These are phyloP conservation scores for Arthrinium puccinioides DNA, from an alignment of 2,329 filamentous ascomycete genomes.

Conservation along the genomic window DNA sequence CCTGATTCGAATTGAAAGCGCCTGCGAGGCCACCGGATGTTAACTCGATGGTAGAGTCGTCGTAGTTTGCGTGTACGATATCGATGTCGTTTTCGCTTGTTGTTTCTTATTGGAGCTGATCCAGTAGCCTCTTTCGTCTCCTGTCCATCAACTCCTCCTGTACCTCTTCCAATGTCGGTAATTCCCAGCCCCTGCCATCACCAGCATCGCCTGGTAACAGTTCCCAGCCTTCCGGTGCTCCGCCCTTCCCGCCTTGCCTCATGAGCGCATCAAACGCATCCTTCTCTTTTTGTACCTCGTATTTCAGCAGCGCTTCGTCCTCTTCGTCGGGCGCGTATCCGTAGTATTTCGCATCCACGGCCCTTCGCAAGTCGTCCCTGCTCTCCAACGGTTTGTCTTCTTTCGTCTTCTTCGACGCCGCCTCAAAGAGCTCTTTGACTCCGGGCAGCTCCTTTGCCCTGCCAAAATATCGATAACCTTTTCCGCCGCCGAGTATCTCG, in stretches of 20 bases:
- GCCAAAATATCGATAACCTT: slow-evolving; percentile 92
- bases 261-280: slow-evolving; percentile 68
- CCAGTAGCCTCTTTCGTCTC: slow-evolving; percentile 72
- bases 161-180: slow-evolving; percentile 88
- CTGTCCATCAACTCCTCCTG: slow-evolving; percentile 87
- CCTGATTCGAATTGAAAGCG: not conserved
- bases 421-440: slow-evolving; percentile 93
- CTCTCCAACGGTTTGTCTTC: slow-evolving; percentile 59
- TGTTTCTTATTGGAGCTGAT: slow-evolving; percentile 53
- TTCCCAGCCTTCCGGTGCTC: slow-evolving; percentile 67
- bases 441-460: slow-evolving; percentile 83
- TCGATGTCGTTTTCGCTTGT: not conserved
- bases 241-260: slow-evolving; percentile 43
- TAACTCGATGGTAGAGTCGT: not conserved
- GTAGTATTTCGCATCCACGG: slow-evolving; percentile 92
- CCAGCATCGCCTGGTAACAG: slow-evolving; percentile 79
- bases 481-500: slow-evolving; percentile 68
- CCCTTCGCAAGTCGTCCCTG: slow-evolving; percentile 61
- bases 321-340: slow-evolving; percentile 92
- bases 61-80: not conserved
- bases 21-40: slow-evolving; percentile 1
- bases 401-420: slow-evolving; percentile 51
- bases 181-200: slow-evolving; percentile 72
- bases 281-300: slow-evolving; percentile 77
- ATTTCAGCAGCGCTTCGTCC: slow-evolving; percentile 70